phyloP scores from a whole-genome alignment of 306 rosid species.

The Lupinus albus region DNA sequence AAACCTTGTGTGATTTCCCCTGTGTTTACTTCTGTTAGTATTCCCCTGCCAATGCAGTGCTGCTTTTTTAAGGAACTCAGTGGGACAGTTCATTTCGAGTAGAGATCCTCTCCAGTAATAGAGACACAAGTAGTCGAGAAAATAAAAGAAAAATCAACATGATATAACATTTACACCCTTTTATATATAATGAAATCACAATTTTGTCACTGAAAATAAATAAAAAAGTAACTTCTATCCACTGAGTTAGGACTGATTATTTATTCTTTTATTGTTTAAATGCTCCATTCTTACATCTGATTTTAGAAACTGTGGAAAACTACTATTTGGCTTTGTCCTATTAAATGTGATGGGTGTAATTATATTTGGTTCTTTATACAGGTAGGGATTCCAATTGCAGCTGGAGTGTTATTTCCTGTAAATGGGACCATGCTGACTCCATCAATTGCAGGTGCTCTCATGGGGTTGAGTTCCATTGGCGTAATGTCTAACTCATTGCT shows the following conservation, averaged over 20 bases:
- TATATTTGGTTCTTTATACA: conserved; percentile 42
- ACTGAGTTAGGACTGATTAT: conserved; percentile 1
- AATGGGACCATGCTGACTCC: conserved; percentile 90
- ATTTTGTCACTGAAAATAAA: too few species aligned
- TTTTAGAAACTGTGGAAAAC: conserved; percentile 10
- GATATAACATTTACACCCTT: too few species aligned
- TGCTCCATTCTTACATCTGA: not conserved
- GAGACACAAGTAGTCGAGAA: too few species aligned
- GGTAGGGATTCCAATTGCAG: conserved; percentile 98
- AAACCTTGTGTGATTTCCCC: conserved; percentile 19
- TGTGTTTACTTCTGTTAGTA: not conserved
- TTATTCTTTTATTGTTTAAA: conserved; percentile 7
- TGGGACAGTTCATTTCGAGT: not conserved
- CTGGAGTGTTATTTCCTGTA: conserved; percentile 82
- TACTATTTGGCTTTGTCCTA: not conserved
- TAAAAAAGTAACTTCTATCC: too few species aligned
- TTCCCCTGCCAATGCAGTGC: not conserved
- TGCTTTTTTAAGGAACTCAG: not conserved
- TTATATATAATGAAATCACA: too few species aligned
- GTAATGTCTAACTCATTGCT: conserved; percentile 86
- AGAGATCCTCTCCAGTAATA: too few species aligned
- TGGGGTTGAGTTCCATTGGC: conserved; percentile 90
- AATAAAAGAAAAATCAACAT: too few species aligned
- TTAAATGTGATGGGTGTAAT: conserved; percentile 25
- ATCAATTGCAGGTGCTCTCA: conserved; percentile 94